phyloP scores from a whole-genome alignment of 352 stramenopile species.

The Phytopythium litorale region DNA sequence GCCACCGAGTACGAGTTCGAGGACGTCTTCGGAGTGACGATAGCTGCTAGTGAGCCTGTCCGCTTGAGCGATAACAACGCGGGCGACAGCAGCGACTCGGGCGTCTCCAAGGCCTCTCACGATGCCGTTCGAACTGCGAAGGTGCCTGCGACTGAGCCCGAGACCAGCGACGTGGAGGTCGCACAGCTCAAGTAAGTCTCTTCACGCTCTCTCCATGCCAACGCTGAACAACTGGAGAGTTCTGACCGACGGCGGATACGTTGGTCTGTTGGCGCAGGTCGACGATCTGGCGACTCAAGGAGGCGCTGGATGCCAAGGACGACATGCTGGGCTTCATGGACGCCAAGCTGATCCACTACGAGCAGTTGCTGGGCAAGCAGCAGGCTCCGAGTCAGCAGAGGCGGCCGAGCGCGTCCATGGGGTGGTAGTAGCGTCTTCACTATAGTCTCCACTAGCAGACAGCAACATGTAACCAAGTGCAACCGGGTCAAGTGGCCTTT shows the following conservation, averaged over 20 bases:
- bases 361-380: constrained; percentile 15
- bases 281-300: constrained; percentile 50
- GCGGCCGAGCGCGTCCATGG: no score
- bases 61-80: background rate
- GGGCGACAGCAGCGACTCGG: background rate
- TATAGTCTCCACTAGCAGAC: no score
- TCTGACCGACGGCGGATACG: background rate
- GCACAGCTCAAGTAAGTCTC: constrained; percentile 23
- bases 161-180: constrained; percentile 6
- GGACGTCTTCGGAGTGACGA: background rate
- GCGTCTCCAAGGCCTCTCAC: background rate
- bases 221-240: background rate
- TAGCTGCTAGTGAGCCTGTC: background rate
- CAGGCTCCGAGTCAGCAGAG: background rate
- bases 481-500: constrained; percentile 1
- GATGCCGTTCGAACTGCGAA: background rate
- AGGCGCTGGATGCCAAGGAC: constrained; percentile 53
- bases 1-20: constrained; percentile 1
- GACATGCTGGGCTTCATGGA: constrained; percentile 57
- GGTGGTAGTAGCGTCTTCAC: background rate
- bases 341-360: constrained; percentile 43
- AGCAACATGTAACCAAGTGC: background rate
- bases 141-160: background rate
- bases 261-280: constrained; percentile 21
- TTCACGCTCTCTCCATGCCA: no score